Conservation (phyloP, 345 rosid species). For the Sisymbrium altissimum region DNA sequence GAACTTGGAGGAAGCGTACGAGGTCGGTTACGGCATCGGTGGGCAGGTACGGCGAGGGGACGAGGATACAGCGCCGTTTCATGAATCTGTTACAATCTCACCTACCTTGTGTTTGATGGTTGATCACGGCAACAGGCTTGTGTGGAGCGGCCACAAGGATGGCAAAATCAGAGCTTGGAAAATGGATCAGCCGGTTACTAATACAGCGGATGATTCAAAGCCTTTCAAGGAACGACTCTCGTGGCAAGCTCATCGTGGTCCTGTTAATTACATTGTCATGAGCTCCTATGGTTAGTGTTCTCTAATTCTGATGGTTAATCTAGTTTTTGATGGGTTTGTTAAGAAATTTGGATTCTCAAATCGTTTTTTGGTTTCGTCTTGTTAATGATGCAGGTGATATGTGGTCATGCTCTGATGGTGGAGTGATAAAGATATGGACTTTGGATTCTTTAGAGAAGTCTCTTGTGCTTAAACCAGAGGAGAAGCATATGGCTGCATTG, state of each 20-base stretch:
- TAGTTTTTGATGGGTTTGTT: background rate
- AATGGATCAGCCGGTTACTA: slow-evolving; percentile 45
- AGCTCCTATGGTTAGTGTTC: slow-evolving; percentile 60
- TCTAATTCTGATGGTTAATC: background rate
- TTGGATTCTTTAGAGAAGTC: slow-evolving; percentile 85
- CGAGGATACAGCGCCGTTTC: slow-evolving; percentile 82
- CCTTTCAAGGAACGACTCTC: slow-evolving; percentile 71
- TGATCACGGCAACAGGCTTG: slow-evolving; percentile 56
- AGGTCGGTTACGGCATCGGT: slow-evolving; percentile 37
- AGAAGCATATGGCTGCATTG: slow-evolving; percentile 85
- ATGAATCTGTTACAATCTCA: slow-evolving; percentile 55
- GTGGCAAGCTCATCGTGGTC: slow-evolving; percentile 86
- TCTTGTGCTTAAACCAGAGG: slow-evolving; percentile 64
- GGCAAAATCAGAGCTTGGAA: slow-evolving; percentile 85
- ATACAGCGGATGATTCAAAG: slow-evolving; percentile 28
- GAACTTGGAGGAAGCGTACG: slow-evolving; percentile 56
- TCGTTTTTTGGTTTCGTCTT: background rate
- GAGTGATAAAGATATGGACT: slow-evolving; percentile 71
- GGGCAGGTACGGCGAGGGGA: slow-evolving; percentile 74
- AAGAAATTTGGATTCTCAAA: background rate
- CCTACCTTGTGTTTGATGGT: slow-evolving; percentile 65
- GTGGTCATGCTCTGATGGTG: slow-evolving; percentile 82
- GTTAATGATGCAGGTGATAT: slow-evolving; percentile 73
- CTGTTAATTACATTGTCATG: slow-evolving; percentile 59
- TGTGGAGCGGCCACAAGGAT: slow-evolving; percentile 90